A percentile compares a stretch with the other conserved stretches of the same genome.
These are phyloP conservation scores for Neoboletus subvelutipes DNA, from an alignment of 768 basidiomycete species.

Conservation along the genomic window DNA sequence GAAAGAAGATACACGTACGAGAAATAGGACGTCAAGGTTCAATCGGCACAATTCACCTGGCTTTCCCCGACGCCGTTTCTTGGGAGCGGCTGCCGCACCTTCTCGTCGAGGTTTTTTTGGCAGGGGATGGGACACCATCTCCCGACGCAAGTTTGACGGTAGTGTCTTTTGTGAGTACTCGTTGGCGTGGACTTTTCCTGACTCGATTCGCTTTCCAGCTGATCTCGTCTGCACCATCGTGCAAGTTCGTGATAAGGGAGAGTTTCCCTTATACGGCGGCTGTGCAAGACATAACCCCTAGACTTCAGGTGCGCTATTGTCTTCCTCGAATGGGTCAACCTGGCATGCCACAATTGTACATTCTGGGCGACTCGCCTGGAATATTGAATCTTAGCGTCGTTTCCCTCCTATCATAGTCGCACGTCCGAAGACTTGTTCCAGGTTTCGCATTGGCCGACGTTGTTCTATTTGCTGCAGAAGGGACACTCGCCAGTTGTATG, in stretches of 20 bases:
- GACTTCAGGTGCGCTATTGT: no score
- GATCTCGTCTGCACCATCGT: slow-evolving; percentile 2
- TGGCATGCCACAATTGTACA: slow-evolving; percentile 42
- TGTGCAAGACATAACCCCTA: neutral
- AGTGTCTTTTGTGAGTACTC: neutral
- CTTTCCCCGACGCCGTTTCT: slow-evolving; percentile 2
- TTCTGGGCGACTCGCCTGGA: slow-evolving; percentile 62
- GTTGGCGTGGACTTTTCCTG: neutral
- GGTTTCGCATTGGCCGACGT: neutral
- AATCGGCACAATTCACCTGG: slow-evolving; percentile 3
- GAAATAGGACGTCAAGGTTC: slow-evolving; percentile 13
- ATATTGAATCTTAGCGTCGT: slow-evolving; percentile 49
- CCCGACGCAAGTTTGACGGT: neutral
- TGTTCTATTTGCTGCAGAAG: slow-evolving; percentile 37
- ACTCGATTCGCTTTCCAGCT: neutral
- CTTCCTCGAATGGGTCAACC: neutral
- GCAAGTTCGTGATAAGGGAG: neutral
- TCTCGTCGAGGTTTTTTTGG: neutral
- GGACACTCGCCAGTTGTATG: slow-evolving; percentile 83
- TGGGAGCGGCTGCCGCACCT: neutral
- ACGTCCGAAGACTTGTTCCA: slow-evolving; percentile 42
- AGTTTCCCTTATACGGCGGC: neutral
- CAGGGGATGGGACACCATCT: neutral
- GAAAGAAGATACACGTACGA: slow-evolving; percentile 1
- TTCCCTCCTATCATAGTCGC: slow-evolving; percentile 55